Percentiles rank a stretch among this genome's conserved stretches.
These are phyloP conservation scores for Anacardium occidentale DNA, from an alignment of 345 rosid species.

Conservation along the genomic window DNA sequence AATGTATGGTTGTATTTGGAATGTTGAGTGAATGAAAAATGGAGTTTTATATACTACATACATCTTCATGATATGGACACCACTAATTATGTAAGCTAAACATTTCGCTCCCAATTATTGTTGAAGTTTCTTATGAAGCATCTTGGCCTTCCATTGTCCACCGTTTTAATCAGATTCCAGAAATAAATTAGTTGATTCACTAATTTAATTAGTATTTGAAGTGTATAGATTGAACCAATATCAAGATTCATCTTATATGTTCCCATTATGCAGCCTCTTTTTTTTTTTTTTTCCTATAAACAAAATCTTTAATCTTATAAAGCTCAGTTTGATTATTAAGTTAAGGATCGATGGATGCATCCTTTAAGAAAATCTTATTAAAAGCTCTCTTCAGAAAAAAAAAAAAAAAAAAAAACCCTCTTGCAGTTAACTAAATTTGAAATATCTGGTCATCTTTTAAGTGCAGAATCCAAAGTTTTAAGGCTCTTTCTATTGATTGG, in stretches of 20 bases:
- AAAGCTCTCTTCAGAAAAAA: constrained; percentile 11
- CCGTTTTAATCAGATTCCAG: neutral
- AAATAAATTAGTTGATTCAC: neutral
- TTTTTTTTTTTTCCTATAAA: too few species aligned
- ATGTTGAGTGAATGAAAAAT: constrained; percentile 28
- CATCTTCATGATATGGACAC: too few species aligned
- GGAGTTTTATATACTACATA: constrained; percentile 22
- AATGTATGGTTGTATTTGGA: constrained; percentile 25
- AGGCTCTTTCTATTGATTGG: constrained; percentile 2
- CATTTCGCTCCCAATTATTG: constrained; percentile 4
- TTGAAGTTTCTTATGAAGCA: neutral
- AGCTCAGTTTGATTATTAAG: constrained; percentile 14
- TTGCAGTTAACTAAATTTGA: neutral
- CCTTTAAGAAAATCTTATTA: constrained; percentile 20
- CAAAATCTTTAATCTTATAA: neutral
- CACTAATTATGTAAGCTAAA: neutral
- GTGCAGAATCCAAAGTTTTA: constrained; percentile 14
- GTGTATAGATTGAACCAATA: neutral
- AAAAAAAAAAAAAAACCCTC: neutral
- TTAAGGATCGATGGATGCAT: neutral
- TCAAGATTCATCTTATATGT: neutral
- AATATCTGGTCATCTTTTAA: neutral
- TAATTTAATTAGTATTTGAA: neutral
- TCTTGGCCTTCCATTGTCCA: neutral
- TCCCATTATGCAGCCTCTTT: neutral